Conservation (phyloP, 2,329 filamentous ascomycete species). For the Aspergillus latus region DNA sequence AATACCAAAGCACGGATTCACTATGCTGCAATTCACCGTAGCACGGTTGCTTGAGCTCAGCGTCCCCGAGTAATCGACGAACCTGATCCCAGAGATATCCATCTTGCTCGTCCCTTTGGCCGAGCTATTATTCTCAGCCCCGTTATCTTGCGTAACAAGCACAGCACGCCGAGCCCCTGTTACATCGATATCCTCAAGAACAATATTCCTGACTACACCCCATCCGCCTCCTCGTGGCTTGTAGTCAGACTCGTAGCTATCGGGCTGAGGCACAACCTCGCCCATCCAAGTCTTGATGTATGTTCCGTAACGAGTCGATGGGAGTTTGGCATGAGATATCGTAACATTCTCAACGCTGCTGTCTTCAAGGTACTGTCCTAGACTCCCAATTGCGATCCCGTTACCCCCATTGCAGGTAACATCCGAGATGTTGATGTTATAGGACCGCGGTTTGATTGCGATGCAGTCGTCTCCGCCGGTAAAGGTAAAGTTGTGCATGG, state of each 20-base stretch:
- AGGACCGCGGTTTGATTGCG: constrained; percentile 61
- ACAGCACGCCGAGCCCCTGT: constrained; percentile 47
- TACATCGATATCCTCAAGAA: constrained; percentile 54
- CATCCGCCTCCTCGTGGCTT: constrained; percentile 55
- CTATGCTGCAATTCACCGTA: not conserved
- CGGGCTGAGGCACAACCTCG: constrained; percentile 43
- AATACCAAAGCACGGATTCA: not conserved
- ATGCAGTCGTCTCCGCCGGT: constrained; percentile 63
- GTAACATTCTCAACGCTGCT: constrained; percentile 52
- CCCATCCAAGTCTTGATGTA: constrained; percentile 62
- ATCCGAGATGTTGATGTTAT: constrained; percentile 58
- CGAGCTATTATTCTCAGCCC: constrained; percentile 48
- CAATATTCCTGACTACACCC: constrained; percentile 53
- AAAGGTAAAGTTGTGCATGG: constrained; percentile 53
- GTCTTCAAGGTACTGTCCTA: constrained; percentile 59
- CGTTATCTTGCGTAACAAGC: constrained; percentile 50
- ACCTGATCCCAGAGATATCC: constrained; percentile 51
- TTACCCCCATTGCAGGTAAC: constrained; percentile 56
- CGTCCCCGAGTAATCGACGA: constrained; percentile 54
- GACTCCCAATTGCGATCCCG: constrained; percentile 52
- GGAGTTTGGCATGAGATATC: constrained; percentile 46
- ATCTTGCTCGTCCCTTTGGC: constrained; percentile 52
- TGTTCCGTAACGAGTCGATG: constrained; percentile 50
- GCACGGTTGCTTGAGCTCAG: not conserved
- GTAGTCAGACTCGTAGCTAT: constrained; percentile 51